Evolutionary conservation across 106 monocot genomes (phyloP), one percentile per base, ranked within the genome.

Genomic region (Dendrobium officinale): DNA sequence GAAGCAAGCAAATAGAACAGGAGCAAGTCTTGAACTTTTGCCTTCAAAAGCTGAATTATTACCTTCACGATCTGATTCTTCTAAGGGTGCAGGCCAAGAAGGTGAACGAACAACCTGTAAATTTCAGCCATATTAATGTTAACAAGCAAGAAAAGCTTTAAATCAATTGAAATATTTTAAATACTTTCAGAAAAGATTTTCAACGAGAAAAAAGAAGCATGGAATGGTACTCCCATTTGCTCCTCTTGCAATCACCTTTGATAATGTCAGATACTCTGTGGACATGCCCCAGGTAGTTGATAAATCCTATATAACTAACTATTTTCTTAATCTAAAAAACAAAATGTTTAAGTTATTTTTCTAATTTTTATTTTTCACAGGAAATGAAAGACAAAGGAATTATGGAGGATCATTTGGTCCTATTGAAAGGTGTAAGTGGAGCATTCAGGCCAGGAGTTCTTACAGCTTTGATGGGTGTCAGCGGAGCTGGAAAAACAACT

Each of bases 221-320:
- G 83, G 83, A 79, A 83, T 83, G 83, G 83, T 79, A 29, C 83
- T 83, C 16, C 83, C 83, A 79, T 83, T 83, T 59, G n/a, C 72
- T 58, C 78, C 83, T 56, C 78, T 83, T 58, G 79, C 83, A 41
- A 83, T 83, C 77, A 79, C 83, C 15, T 83, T 83, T 40, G 73
- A 83, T 72, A 45, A 78, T 37, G 67, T 83, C 29, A 83, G 68
- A 78, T 83, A 83, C 58, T 83, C 83, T 19, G 83, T 83, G 55
- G 83, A 83, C 73, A 83, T 83, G 83, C 83, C 83, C 13, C 55
- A 73, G 72, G 83, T 76, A 76, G 16, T 49, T 42, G 74, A 43
- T 31, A 42, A n/a, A 19, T 31, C 18, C 4, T 43, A 43, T 42
- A 43, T 74, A 9, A 42, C 43, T n/a, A 74, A 17, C 24, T 74